phyloP scores from a whole-genome alignment of 345 rosid species.

The Rhodamnia argentea region DNA sequence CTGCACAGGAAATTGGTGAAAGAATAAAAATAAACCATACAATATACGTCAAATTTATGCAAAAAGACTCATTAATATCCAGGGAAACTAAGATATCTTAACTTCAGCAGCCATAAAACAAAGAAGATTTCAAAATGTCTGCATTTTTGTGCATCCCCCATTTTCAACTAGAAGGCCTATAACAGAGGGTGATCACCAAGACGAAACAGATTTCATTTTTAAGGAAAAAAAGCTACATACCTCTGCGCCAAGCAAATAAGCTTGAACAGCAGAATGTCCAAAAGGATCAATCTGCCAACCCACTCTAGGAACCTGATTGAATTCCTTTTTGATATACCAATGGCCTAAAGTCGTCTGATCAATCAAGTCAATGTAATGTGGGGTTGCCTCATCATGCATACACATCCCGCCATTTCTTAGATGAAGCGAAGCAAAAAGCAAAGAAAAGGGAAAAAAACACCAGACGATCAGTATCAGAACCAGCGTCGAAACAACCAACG shows the following conservation, averaged over 20 bases:
- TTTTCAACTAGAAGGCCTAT: background rate
- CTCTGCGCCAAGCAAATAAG: conserved; percentile 94
- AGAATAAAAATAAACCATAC: background rate
- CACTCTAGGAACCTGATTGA: conserved; percentile 82
- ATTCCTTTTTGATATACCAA: conserved; percentile 62
- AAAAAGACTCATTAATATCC: background rate
- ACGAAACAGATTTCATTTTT: background rate
- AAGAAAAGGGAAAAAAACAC: background rate
- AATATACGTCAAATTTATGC: background rate
- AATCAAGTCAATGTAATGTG: conserved; percentile 87
- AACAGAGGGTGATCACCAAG: background rate
- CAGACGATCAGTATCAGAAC: background rate
- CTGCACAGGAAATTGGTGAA: conserved; percentile 27
- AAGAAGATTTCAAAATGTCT: background rate
- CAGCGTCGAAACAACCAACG: background rate
- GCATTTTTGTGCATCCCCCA: background rate
- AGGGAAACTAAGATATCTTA: background rate
- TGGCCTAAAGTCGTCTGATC: conserved; percentile 96
- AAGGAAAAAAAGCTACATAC: conserved; percentile 15
- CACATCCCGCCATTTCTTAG: conserved; percentile 86
- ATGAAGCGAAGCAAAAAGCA: background rate
- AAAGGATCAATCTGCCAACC: conserved; percentile 99
- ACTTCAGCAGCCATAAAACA: background rate
- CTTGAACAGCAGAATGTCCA: conserved; percentile 93
- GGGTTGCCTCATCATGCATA: conserved; percentile 92